These are phyloP conservation scores for Venturia oleaginea DNA, from an alignment of 2,329 filamentous ascomycete genomes.

Conservation along the genomic window DNA sequence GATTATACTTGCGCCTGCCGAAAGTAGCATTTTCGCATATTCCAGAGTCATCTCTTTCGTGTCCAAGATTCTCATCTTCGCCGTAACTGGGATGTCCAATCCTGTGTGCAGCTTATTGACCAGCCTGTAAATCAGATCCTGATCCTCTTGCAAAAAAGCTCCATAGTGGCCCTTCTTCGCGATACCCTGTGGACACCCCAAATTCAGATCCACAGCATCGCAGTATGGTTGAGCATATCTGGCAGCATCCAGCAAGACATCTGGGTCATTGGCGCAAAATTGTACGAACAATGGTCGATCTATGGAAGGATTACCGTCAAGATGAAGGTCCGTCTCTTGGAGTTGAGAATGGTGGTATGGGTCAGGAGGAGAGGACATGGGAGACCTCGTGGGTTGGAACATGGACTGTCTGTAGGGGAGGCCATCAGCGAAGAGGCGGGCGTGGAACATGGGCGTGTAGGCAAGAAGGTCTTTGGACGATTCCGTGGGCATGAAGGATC, in stretches of 20 bases:
- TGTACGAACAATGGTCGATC: constrained; percentile 92
- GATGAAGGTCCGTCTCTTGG: constrained; percentile 37
- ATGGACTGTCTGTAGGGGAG: constrained; percentile 67
- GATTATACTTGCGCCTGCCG: constrained; percentile 82
- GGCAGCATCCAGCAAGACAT: constrained; percentile 72
- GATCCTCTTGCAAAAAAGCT: constrained; percentile 89
- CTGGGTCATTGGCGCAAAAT: constrained; percentile 84
- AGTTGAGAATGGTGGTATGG: constrained; percentile 27
- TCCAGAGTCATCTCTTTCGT: constrained; percentile 76
- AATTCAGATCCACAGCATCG: constrained; percentile 89
- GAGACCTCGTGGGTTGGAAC: constrained; percentile 58
- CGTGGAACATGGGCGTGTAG: constrained; percentile 95
- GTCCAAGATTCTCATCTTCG: constrained; percentile 87
- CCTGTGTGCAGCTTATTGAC: constrained; percentile 74
- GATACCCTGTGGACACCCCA: constrained; percentile 94
- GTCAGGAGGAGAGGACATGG: constrained; percentile 27
- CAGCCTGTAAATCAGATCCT: constrained; percentile 69
- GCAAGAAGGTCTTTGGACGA: constrained; percentile 56
- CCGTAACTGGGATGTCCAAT: constrained; percentile 77
- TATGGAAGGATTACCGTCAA: constrained; percentile 77
- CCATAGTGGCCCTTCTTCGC: constrained; percentile 86
- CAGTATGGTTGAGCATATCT: constrained; percentile 73
- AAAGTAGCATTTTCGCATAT: constrained; percentile 80
- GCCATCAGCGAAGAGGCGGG: constrained; percentile 73
- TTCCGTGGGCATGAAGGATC: constrained; percentile 71